These are phyloP conservation scores for Erodium moschatum DNA, from an alignment of 441 rosid genomes.

Conservation along the genomic window DNA sequence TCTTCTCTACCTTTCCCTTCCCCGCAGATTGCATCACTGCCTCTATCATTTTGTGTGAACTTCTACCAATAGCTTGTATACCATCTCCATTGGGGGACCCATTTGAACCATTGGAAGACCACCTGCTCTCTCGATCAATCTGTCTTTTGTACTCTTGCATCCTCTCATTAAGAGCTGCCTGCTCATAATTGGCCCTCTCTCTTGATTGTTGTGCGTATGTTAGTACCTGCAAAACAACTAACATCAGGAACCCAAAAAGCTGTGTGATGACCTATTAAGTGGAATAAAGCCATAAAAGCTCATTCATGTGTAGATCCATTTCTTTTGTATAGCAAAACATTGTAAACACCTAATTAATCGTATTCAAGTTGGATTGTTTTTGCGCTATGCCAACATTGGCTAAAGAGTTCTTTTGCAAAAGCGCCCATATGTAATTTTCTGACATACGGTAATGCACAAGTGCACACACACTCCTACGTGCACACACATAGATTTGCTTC, in stretches of 20 bases:
- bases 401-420: neutral
- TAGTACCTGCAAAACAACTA: constrained; percentile 41
- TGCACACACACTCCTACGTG: neutral
- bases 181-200: constrained; percentile 83
- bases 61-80: constrained; percentile 48
- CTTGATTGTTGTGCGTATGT: constrained; percentile 84
- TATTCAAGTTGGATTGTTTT: neutral
- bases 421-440: too few relatives aligned
- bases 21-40: constrained; percentile 91
- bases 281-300: neutral
- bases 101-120: constrained; percentile 28
- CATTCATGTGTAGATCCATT: neutral
- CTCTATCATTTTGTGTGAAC: constrained; percentile 82
- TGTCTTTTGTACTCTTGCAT: constrained; percentile 76
- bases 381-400: neutral
- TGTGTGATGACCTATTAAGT: neutral
- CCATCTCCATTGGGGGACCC: constrained; percentile 53
- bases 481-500: neutral
- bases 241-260: neutral
- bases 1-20: constrained; percentile 65
- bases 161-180: constrained; percentile 72
- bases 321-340: neutral
- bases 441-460: too few relatives aligned
- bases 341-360: neutral
- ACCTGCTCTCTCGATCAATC: constrained; percentile 65